Percentiles rank a stretch among this genome's conserved stretches.
Conservation (phyloP, 208 protist genomes). For the Trypanosoma melophagium region DNA sequence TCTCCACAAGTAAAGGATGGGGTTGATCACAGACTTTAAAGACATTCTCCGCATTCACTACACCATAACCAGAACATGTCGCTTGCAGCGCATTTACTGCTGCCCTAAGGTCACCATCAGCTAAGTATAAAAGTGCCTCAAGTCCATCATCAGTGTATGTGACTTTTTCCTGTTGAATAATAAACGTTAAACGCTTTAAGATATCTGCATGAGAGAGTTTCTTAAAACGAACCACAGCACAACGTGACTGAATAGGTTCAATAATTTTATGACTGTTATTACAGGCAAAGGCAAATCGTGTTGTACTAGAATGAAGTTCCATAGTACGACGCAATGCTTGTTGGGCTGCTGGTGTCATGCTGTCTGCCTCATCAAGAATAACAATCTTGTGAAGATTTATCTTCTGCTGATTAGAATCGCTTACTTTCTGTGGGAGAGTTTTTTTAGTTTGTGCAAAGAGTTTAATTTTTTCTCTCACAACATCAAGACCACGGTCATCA, state of each 20-base stretch:
- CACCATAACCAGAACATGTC: conserved; percentile 94
- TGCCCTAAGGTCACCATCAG: conserved; percentile 96
- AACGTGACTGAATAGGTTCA: conserved; percentile 98
- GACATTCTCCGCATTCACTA: conserved; percentile 97
- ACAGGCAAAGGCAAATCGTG: conserved; percentile 98
- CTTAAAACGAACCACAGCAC: conserved; percentile 86
- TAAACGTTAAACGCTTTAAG: conserved; percentile 87
- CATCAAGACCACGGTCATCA: conserved; percentile 98
- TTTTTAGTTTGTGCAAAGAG: conserved; percentile 96
- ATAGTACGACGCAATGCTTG: conserved; percentile 98
- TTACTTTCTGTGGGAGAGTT: conserved; percentile 75
- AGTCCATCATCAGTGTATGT: conserved; percentile 94
- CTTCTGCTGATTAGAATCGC: conserved; percentile 21
- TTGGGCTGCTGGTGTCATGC: conserved; percentile 98
- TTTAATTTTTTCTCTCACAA: conserved; percentile 99
- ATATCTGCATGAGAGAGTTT: conserved; percentile 91
- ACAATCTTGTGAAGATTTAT: conserved; percentile 97
- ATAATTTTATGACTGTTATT: conserved; percentile 99
- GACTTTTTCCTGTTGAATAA: conserved; percentile 92
- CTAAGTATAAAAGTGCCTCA: conserved; percentile 97
- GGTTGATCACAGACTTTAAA: conserved; percentile 99
- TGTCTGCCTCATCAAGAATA: conserved; percentile 99
- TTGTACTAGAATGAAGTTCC: conserved; percentile 97
- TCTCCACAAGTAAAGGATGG: conserved; percentile 94
- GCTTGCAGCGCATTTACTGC: conserved; percentile 99